These are phyloP conservation scores for Bathelium albidoporum DNA, from an alignment of 495 filamentous ascomycete species.

Conservation along the genomic window DNA sequence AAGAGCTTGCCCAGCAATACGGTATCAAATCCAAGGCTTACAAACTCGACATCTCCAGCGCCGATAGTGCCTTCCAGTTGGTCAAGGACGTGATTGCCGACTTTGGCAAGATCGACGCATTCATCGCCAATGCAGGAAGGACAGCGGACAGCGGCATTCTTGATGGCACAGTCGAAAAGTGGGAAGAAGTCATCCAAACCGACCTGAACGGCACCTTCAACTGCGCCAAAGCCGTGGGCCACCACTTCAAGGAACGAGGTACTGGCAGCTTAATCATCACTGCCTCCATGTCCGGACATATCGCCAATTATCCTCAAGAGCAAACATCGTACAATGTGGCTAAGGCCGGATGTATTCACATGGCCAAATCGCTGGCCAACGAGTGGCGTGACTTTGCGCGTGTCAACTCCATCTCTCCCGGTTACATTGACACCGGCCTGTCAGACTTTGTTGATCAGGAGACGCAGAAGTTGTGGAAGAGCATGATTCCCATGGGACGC, in stretches of 20 bases:
- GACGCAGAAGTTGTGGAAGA: constrained; percentile 60
- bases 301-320: constrained; percentile 69
- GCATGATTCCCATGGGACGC: constrained; percentile 69
- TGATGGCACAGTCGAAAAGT: constrained; percentile 53
- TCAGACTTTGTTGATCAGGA: constrained; percentile 64
- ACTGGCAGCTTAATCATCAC: constrained; percentile 55
- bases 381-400: constrained; percentile 72
- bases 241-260: constrained; percentile 52
- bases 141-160: constrained; percentile 39
- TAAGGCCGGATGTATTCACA: constrained; percentile 49
- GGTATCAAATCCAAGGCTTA: constrained; percentile 47
- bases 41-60: constrained; percentile 24
- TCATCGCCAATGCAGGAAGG: constrained; percentile 46
- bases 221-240: constrained; percentile 57
- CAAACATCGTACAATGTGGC: constrained; percentile 75
- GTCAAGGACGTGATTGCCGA: constrained; percentile 24
- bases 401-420: constrained; percentile 63
- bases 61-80: constrained; percentile 18
- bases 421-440: constrained; percentile 72
- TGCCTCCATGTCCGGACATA: constrained; percentile 59
- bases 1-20: constrained; percentile 47
- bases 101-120: constrained; percentile 28
- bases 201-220: constrained; percentile 50
- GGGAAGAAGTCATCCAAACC: constrained; percentile 55
- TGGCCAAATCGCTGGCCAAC: constrained; percentile 54